Conservation (phyloP, 371 early-diverging fungal genomes). For the Nematocida sp. region DNA sequence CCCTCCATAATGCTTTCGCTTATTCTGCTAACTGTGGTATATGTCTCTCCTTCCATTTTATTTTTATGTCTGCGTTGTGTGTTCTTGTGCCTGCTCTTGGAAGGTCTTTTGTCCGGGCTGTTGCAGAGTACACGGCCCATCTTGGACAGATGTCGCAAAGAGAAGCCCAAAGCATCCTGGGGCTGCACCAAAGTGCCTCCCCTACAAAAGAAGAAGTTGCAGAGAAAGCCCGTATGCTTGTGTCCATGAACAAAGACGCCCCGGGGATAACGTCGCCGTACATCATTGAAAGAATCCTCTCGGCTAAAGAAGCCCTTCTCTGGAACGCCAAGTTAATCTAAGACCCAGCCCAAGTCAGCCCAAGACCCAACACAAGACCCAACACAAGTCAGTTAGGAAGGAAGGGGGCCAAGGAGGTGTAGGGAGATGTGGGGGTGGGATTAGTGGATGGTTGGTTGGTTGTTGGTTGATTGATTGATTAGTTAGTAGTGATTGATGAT, state of each 20-base stretch:
- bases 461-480: too few species aligned
- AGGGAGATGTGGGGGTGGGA: too few species aligned
- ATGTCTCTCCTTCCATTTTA: slow-evolving; percentile 52
- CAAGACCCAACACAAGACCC: too few species aligned
- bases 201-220: background rate
- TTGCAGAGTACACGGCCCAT: slow-evolving; percentile 3
- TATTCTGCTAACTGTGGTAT: slow-evolving; percentile 14
- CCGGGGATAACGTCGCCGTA: background rate
- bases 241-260: background rate
- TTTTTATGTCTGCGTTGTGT: slow-evolving; percentile 7
- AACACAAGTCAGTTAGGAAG: too few species aligned
- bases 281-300: slow-evolving; percentile 10
- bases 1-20: background rate
- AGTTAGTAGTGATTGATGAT: too few species aligned
- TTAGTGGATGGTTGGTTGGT: too few species aligned
- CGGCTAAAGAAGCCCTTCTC: slow-evolving; percentile 23
- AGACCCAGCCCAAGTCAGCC: too few species aligned
- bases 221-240: background rate
- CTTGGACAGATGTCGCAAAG: background rate
- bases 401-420: too few species aligned
- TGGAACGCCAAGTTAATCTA: too few species aligned
- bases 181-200: background rate
- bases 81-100: slow-evolving; percentile 7
- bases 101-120: background rate
- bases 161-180: slow-evolving; percentile 9